phyloP scores from a whole-genome alignment of 1,284 basidiomycete species.

The Laetiporus sulphureus region DNA sequence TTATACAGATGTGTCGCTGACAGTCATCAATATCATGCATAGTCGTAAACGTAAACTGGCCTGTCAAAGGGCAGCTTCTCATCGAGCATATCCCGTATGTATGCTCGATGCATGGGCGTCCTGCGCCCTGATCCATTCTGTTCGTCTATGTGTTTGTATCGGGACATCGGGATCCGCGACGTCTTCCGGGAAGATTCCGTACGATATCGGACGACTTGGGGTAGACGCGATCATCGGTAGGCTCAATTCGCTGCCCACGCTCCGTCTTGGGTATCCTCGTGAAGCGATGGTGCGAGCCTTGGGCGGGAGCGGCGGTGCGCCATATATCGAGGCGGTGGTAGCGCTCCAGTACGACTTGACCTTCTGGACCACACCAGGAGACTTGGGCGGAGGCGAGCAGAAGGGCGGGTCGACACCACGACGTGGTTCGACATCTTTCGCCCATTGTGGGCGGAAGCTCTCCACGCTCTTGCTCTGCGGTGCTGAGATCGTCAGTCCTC shows the following conservation, averaged over 20 bases:
- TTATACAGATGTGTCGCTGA: too few species aligned
- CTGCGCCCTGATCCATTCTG: slow-evolving; percentile 53
- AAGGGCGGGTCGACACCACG: slow-evolving; percentile 48
- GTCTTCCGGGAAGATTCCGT: slow-evolving; percentile 32
- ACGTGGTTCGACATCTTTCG: slow-evolving; percentile 31
- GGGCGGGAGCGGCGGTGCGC: slow-evolving; percentile 10
- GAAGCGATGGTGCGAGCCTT: slow-evolving; percentile 4
- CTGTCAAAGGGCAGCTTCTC: too few species aligned
- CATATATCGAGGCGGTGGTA: slow-evolving; percentile 8
- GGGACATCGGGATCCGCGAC: slow-evolving; percentile 46
- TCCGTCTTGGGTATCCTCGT: background rate
- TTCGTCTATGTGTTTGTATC: slow-evolving; percentile 42
- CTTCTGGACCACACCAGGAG: slow-evolving; percentile 11
- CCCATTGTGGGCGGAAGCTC: slow-evolving; percentile 39
- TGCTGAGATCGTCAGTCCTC: slow-evolving; percentile 5
- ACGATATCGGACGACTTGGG: slow-evolving; percentile 17
- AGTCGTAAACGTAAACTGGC: too few species aligned
- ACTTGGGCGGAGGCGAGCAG: slow-evolving; percentile 15
- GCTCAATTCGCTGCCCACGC: background rate
- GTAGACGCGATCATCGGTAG: slow-evolving; percentile 11
- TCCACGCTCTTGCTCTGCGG: slow-evolving; percentile 16
- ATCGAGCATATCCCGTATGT: background rate
- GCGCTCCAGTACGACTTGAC: slow-evolving; percentile 20
- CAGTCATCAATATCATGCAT: too few species aligned
- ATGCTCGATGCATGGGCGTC: background rate